Evolutionary conservation across 2,329 filamentous ascomycete genomes (phyloP).

Genomic region (Phaeosphaeria sp.): DNA sequence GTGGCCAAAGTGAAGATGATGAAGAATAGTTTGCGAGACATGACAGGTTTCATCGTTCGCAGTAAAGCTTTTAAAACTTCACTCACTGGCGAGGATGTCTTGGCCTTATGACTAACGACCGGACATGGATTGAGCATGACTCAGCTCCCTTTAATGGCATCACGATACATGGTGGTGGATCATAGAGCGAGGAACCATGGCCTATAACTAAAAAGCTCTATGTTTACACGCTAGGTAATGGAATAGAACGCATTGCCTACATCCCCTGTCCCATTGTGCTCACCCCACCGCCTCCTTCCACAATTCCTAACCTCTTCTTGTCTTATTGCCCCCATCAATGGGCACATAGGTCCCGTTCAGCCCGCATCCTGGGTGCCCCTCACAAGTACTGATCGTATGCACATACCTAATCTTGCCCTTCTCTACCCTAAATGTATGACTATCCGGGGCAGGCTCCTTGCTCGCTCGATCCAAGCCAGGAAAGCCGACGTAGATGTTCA

Average conservation of each 20-base stretch:
- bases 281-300: background rate
- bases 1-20: too few relatives aligned
- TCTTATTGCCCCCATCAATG: constrained; percentile 1
- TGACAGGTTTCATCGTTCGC: too few relatives aligned
- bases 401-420: constrained; percentile 30
- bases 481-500: constrained; percentile 32
- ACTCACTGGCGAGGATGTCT: too few relatives aligned
- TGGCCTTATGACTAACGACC: too few relatives aligned
- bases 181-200: background rate
- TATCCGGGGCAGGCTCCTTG: constrained; percentile 23
- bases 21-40: too few relatives aligned
- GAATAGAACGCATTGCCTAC: background rate
- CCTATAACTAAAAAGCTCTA: background rate
- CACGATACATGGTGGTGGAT: background rate
- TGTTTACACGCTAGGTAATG: background rate
- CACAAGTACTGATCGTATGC: constrained; percentile 29
- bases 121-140: background rate
- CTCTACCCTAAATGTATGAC: constrained; percentile 34
- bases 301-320: background rate
- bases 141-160: background rate
- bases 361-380: constrained; percentile 26
- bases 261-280: background rate
- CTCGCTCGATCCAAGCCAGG: constrained; percentile 25
- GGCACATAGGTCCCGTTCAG: constrained; percentile 21
- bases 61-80: too few relatives aligned